Base-by-base conservation (phyloP, 106 monocot genomes). In the Allium fistulosum region DNA sequence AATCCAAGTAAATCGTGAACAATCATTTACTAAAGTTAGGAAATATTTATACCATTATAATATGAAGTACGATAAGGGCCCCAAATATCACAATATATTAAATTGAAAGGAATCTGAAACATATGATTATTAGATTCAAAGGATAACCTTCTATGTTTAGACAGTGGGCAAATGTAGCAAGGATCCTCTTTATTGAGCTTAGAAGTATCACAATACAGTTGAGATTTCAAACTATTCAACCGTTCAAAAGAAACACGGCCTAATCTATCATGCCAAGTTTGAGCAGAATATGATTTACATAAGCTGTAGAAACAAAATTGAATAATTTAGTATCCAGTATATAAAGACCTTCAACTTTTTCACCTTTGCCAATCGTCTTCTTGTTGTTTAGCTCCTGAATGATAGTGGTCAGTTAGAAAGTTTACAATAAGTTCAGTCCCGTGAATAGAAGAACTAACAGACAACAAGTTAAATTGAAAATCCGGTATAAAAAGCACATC, bases 21-120 rank as follows among this genome's bases (percentile, higher is more conserved):
- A 66, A 47, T 66, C 66, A 47, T 66, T 13, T 5, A 66, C 49
- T 48, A 66, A 48, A 11, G 66, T 66, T 13, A 66, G 16, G 50
- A 66, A 66, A 48, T 66, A 66, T 14, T 15, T 10, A 14, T 46
- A 47, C 66, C 66, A 66, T 12, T 48, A 66, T 17, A 13, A 46
- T 11, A 66, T 48, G 49, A 13, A 48, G 7, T 12, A 17, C 16
- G 28, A 66, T 37, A n/a, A 48, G 13, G 66, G 12, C 66, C 66
- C 28, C 28, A 28, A 28, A 28, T 28, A 28, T 28, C 28, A 28
- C 28, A 28, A 28, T 28, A 3, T 28, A 46, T 49, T n/a, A 66
- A 49, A 0, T 66, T 15, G 16, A 66, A 66, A 66, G 15, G 3
- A 14, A 15, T 46, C 18, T 13, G 7, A 2, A 46, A 46, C 17